phyloP scores from a whole-genome alignment of 208 protist genomes.

The Leishmania tropica region DNA sequence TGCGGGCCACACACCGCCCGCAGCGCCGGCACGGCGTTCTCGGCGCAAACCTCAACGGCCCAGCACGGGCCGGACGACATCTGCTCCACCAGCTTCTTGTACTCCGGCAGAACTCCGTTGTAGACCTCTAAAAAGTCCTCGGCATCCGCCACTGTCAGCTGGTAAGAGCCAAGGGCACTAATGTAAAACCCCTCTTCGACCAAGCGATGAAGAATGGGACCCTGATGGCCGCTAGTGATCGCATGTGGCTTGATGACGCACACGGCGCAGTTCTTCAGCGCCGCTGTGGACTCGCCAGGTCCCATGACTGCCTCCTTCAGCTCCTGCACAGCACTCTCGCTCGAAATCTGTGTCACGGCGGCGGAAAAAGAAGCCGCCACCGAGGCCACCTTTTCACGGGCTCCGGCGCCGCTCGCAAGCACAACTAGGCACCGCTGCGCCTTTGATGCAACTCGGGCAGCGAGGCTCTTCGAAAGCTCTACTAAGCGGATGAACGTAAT shows the following conservation, averaged over 20 bases:
- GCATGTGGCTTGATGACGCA: conserved; percentile 96
- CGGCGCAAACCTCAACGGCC: conserved; percentile 88
- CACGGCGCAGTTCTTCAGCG: conserved; percentile 90
- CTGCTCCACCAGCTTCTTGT: conserved; percentile 92
- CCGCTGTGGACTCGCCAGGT: conserved; percentile 77
- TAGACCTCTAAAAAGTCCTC: conserved; percentile 98
- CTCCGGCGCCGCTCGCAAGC: conserved; percentile 67
- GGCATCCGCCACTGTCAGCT: conserved; percentile 86
- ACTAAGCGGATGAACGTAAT: conserved; percentile 74
- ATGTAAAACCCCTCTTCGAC: conserved; percentile 94
- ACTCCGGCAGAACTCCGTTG: conserved; percentile 95
- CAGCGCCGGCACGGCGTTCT: conserved; percentile 84
- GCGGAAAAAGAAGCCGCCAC: conserved; percentile 39
- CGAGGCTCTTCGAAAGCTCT: conserved; percentile 58
- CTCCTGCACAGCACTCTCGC: conserved; percentile 37
- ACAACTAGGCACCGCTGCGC: conserved; percentile 50
- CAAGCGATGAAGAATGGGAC: conserved; percentile 90
- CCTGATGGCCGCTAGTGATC: conserved; percentile 87
- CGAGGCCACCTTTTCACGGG: conserved; percentile 45
- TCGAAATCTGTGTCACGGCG: conserved; percentile 42
- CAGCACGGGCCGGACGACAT: conserved; percentile 88
- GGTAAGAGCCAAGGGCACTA: conserved; percentile 90
- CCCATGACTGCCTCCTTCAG: conserved; percentile 44
- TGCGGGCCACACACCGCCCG: conserved; percentile 90
- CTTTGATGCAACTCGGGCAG: conserved; percentile 31